phyloP scores from a whole-genome alignment of 352 stramenopile species.

The Phytophthora citricola region DNA sequence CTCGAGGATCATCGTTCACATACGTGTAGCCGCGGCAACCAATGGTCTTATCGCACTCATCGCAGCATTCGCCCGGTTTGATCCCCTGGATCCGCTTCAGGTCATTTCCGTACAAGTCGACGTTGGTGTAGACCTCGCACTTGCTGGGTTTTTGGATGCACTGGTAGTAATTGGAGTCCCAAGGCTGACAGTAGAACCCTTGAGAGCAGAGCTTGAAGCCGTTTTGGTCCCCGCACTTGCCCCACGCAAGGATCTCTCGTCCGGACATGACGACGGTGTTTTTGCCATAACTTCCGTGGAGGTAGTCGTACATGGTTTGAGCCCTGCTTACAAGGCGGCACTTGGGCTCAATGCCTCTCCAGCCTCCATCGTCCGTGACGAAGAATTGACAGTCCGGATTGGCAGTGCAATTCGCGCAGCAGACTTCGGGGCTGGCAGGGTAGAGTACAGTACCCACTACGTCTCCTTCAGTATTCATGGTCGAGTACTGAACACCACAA shows the following conservation, averaged over 20 bases:
- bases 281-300: constrained; percentile 15
- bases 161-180: constrained; percentile 45
- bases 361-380: constrained; percentile 28
- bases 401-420: constrained; percentile 25
- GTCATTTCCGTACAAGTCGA: constrained; percentile 52
- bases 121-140: constrained; percentile 39
- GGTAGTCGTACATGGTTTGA: constrained; percentile 23
- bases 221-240: constrained; percentile 32
- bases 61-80: constrained; percentile 24
- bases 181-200: constrained; percentile 50
- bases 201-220: constrained; percentile 37
- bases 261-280: constrained; percentile 30
- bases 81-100: constrained; percentile 44
- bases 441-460: constrained; percentile 24
- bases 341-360: constrained; percentile 30
- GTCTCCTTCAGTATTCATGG: constrained; percentile 25
- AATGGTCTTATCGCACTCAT: constrained; percentile 37
- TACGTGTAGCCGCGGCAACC: constrained; percentile 59
- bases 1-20: constrained; percentile 50
- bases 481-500: constrained; percentile 24
- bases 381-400: constrained; percentile 29
- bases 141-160: constrained; percentile 37
- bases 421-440: constrained; percentile 27
- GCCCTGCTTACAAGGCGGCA: constrained; percentile 25
- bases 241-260: constrained; percentile 22